Conservation (phyloP, 805 yeast species). For the Geotrichum ghanense region DNA sequence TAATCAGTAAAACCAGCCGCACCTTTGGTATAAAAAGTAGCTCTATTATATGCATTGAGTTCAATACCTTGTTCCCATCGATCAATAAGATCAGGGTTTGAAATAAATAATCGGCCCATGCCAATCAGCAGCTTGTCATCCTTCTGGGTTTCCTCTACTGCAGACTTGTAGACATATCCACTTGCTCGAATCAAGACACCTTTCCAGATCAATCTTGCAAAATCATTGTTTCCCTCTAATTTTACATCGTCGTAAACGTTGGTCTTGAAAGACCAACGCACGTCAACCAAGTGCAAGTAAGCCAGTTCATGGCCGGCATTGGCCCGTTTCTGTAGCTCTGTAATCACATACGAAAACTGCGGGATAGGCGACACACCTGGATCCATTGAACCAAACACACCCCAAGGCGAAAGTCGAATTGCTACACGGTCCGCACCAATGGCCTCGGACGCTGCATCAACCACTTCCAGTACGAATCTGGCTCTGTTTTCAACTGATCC, state of each 20-base stretch:
- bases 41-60: constrained; percentile 35
- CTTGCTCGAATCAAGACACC: constrained; percentile 36
- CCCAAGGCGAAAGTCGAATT: constrained; percentile 27
- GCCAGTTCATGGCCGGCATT: constrained; percentile 30
- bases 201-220: constrained; percentile 29
- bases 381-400: constrained; percentile 19
- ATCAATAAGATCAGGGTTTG: constrained; percentile 45
- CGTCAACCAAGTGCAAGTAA: constrained; percentile 35
- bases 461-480: constrained; percentile 36
- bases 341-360: constrained; percentile 31
- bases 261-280: constrained; percentile 24
- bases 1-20: constrained; percentile 35
- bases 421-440: constrained; percentile 41
- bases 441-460: constrained; percentile 38
- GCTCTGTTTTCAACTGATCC: constrained; percentile 46
- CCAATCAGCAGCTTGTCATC: constrained; percentile 23
- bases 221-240: background rate
- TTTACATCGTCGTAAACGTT: background rate
- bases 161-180: constrained; percentile 12
- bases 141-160: constrained; percentile 14
- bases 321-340: constrained; percentile 32
- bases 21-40: constrained; percentile 34
- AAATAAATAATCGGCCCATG: constrained; percentile 37
- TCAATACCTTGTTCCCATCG: constrained; percentile 32
- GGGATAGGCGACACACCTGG: constrained; percentile 25